Evolutionary conservation across 805 yeast genomes (phyloP), one percentile per base, ranked within the genome.

Genomic region (Lachancea waltii): DNA sequence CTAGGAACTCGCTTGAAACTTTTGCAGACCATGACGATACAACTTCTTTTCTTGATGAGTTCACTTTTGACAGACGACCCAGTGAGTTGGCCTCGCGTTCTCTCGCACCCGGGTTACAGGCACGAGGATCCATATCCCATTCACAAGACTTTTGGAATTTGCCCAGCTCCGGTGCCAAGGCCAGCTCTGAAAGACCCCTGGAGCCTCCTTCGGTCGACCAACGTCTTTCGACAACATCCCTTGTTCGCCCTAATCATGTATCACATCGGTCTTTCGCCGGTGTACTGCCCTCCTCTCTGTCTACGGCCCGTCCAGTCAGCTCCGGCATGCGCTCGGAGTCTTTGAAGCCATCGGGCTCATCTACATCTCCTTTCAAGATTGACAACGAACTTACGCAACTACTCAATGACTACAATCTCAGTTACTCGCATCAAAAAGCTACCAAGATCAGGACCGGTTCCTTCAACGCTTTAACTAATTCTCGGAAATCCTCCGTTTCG

Each of bases 81-180:
- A 50, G 54, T 36, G 53, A 48, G 13, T 50, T 50, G 5, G 38
- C 51, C 8, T 34, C 47, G 3, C 19, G 35, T n/a, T 32, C 48
- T 7, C 30, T 43, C 15, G 48, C 49, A 18, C 36, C 35, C 14
- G 33, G 22, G 9, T 22, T 42, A 10, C 33, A 48, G 1, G 35
- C 47, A 1, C 43, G 61, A 16, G 49, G 49, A n/a, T 55, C 62
- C 8, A 56, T 58, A 15, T 58, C 63, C 11, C 51, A 55, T 28
- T 38, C 45, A 15, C 38, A 51, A 8, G 58, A 58, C 39, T 46
- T 51, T 28, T 55, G 62, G 62, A 54, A 51, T 32, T 30, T 53
- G 33, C 41, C 53, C 4, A 28, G 29, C 23, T 25, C 30, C n/a
- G 21, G 27, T 1, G 7, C 21, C 19, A 6, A 9, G 21, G 11